Evolutionary conservation across 2,329 filamentous ascomycete species (phyloP).

Genomic region (Apiospora kogelbergensis): DNA sequence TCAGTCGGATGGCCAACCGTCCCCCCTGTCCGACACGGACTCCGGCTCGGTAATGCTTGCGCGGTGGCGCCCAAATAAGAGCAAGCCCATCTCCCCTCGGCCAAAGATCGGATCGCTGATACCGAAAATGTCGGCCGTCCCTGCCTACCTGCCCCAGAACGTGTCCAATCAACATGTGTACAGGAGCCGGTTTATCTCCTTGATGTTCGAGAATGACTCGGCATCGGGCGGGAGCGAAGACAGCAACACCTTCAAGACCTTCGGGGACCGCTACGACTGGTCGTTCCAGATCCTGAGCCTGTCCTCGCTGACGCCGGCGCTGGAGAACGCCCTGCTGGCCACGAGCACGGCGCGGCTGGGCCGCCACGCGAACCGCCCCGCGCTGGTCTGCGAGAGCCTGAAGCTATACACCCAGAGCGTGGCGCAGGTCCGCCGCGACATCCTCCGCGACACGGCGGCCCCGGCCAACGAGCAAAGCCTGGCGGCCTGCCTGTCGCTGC

Average conservation of each 20-base stretch:
- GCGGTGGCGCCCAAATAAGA: conserved; percentile 14
- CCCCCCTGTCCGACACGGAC: neutral
- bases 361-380: neutral
- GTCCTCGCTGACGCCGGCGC: conserved; percentile 8
- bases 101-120: neutral
- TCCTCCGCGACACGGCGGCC: neutral
- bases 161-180: neutral
- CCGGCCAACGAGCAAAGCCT: conserved; percentile 17
- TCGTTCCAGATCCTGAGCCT: conserved; percentile 11
- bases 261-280: conserved; percentile 11
- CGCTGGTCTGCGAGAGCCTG: conserved; percentile 12
- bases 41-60: conserved; percentile 9
- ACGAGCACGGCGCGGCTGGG: conserved; percentile 13
- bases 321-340: conserved; percentile 12
- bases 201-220: conserved; percentile 9
- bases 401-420: conserved; percentile 12
- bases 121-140: neutral
- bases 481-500: conserved; percentile 20
- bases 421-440: neutral
- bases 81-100: neutral
- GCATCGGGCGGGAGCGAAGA: conserved; percentile 1
- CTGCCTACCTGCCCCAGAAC: neutral
- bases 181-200: neutral
- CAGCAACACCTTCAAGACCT: conserved; percentile 15
- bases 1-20: neutral